Evolutionary conservation across 2,329 filamentous ascomycete species (phyloP).

Genomic region (Trichophyton rubrum): DNA sequence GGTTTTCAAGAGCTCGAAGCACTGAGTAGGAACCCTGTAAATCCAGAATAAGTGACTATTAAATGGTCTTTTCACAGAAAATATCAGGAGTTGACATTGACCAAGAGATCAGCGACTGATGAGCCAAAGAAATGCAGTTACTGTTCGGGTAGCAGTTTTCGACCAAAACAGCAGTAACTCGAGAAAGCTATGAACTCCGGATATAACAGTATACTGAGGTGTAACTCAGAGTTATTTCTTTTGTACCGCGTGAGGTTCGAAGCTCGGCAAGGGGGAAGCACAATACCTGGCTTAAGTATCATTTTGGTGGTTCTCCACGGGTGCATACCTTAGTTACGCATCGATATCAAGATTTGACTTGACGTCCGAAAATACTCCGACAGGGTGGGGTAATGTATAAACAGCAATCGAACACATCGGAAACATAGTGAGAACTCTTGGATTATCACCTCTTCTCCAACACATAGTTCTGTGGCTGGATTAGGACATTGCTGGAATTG

Average conservation of each 20-base stretch:
- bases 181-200: no score
- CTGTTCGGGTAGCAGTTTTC: no score
- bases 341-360: neutral
- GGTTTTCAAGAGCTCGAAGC: neutral
- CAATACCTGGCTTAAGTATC: neutral
- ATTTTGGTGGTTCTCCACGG: neutral
- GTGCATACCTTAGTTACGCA: neutral
- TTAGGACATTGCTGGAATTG: neutral
- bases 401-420: neutral
- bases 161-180: no score
- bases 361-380: neutral
- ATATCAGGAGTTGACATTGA: neutral
- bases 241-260: no score
- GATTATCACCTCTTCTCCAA: neutral
- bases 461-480: neutral
- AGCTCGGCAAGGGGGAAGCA: neutral
- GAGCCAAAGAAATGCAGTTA: no score
- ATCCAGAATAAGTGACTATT: neutral
- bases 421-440: neutral
- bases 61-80: neutral
- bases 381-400: neutral
- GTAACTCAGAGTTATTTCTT: no score
- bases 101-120: no score
- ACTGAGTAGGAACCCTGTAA: neutral
- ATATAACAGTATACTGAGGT: no score